A percentile compares a stretch with the other conserved stretches of the same genome.
phyloP scores from a whole-genome alignment of 352 stramenopile species.

The Plasmopara muralis region DNA sequence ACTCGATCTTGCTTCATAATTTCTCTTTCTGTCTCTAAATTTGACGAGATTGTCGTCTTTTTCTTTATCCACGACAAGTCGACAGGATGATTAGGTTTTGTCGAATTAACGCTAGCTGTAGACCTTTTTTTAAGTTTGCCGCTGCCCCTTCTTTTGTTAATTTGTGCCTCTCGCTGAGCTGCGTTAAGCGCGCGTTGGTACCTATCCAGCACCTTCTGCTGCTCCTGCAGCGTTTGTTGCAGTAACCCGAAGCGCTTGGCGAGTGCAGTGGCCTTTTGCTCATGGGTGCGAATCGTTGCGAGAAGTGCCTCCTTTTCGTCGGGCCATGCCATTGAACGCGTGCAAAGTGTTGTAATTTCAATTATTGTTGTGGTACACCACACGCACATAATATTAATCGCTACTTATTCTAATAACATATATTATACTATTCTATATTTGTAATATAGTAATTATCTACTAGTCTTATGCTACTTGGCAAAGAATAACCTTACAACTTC shows the following conservation, averaged over 20 bases:
- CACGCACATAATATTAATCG: too few species aligned
- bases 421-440: too few species aligned
- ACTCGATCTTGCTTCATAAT: neutral
- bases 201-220: slow-evolving; percentile 65
- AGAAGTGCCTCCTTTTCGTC: slow-evolving; percentile 41
- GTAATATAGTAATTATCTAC: too few species aligned
- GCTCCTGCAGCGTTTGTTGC: slow-evolving; percentile 51
- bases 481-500: too few species aligned
- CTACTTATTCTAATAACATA: too few species aligned
- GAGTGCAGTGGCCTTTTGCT: slow-evolving; percentile 31
- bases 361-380: too few species aligned
- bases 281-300: slow-evolving; percentile 38
- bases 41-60: slow-evolving; percentile 3
- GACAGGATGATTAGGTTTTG: neutral
- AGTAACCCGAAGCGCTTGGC: slow-evolving; percentile 55
- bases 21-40: slow-evolving; percentile 5
- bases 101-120: slow-evolving; percentile 4
- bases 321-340: slow-evolving; percentile 25
- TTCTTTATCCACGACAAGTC: slow-evolving; percentile 14
- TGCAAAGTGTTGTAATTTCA: too few species aligned
- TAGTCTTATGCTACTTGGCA: too few species aligned
- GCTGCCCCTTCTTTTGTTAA: slow-evolving; percentile 5
- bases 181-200: slow-evolving; percentile 45
- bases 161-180: neutral
- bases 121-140: neutral